phyloP scores from a whole-genome alignment of 345 rosid species.

The Anacardium occidentale region DNA sequence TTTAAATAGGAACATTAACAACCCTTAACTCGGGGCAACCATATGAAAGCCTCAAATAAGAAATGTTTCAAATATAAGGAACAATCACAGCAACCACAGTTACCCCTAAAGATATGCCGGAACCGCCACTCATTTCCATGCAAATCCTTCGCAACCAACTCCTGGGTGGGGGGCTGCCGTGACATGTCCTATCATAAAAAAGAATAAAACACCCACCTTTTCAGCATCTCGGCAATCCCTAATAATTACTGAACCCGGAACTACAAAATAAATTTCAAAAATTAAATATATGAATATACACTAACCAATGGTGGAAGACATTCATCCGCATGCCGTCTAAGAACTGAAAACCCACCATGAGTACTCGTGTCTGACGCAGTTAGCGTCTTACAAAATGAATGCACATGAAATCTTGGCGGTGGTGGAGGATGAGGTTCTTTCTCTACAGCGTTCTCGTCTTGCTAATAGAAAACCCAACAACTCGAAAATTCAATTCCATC shows the following conservation, averaged over 20 bases:
- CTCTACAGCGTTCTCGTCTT: constrained; percentile 52
- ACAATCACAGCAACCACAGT: neutral
- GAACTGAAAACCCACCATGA: constrained; percentile 88
- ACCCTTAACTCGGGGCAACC: too few species aligned
- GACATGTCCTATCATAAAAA: constrained; percentile 66
- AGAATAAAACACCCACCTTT: neutral
- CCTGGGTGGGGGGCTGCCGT: constrained; percentile 79
- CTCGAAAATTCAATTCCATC: neutral
- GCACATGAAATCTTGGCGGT: constrained; percentile 66
- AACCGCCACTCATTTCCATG: constrained; percentile 81
- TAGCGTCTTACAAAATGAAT: constrained; percentile 78
- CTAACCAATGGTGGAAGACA: constrained; percentile 85
- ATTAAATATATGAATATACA: neutral
- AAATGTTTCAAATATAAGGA: neutral
- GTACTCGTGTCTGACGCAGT: constrained; percentile 96
- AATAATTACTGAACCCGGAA: neutral
- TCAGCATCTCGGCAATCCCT: neutral
- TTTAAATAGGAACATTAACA: neutral
- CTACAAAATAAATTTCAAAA: neutral
- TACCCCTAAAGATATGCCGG: constrained; percentile 84
- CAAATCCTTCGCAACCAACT: constrained; percentile 75
- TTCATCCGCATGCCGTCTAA: constrained; percentile 78
- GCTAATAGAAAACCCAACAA: constrained; percentile 31
- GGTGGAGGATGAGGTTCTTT: constrained; percentile 51
- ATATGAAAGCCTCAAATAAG: neutral